phyloP scores from a whole-genome alignment of 495 filamentous ascomycete species.

The Aspergillus wentii region DNA sequence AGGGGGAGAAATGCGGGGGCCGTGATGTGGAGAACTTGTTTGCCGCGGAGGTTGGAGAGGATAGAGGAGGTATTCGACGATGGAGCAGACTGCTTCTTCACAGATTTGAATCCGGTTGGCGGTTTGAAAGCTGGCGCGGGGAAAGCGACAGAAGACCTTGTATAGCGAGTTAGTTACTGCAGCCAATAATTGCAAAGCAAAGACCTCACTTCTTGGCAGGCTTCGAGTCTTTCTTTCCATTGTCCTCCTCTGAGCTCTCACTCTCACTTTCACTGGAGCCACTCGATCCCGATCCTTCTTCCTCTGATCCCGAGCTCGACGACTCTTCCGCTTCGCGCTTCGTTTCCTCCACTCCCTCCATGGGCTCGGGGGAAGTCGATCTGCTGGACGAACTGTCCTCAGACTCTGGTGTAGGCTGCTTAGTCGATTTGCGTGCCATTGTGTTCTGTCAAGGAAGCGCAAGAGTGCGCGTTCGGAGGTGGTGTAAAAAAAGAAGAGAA shows the following conservation, averaged over 20 bases:
- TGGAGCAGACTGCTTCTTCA: constrained; percentile 28
- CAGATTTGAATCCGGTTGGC: constrained; percentile 36
- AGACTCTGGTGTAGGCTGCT: constrained; percentile 17
- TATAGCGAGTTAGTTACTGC: neutral
- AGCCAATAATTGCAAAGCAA: neutral
- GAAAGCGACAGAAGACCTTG: constrained; percentile 17
- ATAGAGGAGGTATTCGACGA: constrained; percentile 31
- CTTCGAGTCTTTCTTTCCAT: constrained; percentile 6
- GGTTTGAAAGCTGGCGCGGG: constrained; percentile 33
- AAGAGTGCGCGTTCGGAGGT: neutral
- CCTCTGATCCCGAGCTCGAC: constrained; percentile 25
- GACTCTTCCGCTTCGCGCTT: constrained; percentile 17
- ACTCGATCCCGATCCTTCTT: constrained; percentile 19
- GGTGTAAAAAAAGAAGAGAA: constrained; percentile 1
- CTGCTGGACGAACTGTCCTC: constrained; percentile 25
- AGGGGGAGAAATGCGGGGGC: constrained; percentile 39
- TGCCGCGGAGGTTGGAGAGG: constrained; percentile 37
- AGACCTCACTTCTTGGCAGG: constrained; percentile 19
- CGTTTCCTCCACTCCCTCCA: constrained; percentile 21
- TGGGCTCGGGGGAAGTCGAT: constrained; percentile 26
- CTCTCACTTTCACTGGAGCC: constrained; percentile 32
- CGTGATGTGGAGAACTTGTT: constrained; percentile 41
- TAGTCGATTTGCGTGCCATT: constrained; percentile 26
- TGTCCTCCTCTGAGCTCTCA: constrained; percentile 15
- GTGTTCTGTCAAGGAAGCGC: constrained; percentile 3